Conservation (phyloP, 306 rosid genomes). For the Fragaria ananassa region DNA sequence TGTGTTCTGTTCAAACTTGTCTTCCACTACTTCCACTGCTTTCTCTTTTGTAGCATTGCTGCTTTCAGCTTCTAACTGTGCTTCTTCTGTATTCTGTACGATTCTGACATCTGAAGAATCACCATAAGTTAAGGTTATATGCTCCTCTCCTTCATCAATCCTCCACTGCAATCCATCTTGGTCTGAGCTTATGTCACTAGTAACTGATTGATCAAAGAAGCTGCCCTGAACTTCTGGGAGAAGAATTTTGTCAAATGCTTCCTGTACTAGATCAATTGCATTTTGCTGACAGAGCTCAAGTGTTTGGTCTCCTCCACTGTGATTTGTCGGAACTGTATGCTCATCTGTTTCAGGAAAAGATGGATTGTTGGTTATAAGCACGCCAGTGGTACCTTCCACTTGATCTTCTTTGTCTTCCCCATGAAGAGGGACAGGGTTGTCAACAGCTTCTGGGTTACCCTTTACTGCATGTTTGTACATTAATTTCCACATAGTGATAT, state of each 20-base stretch:
- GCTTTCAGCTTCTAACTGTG: slow-evolving; percentile 17
- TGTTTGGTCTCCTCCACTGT: slow-evolving; percentile 20
- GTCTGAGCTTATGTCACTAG: slow-evolving; percentile 31
- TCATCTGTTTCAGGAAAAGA: slow-evolving; percentile 27
- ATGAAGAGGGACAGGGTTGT: slow-evolving; percentile 29
- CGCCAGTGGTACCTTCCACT: slow-evolving; percentile 24
- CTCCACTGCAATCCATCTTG: slow-evolving; percentile 26
- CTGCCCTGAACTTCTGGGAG: slow-evolving; percentile 60
- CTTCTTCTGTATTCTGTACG: slow-evolving; percentile 18
- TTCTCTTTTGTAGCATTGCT: slow-evolving; percentile 20
- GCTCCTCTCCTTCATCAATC: slow-evolving; percentile 31
- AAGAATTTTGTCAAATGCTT: slow-evolving; percentile 82
- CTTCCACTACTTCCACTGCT: slow-evolving; percentile 26
- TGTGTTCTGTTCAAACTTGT: slow-evolving; percentile 33
- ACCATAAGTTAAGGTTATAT: slow-evolving; percentile 17
- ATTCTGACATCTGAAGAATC: slow-evolving; percentile 26
- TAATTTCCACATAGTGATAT: slow-evolving; percentile 68
- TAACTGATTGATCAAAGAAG: slow-evolving; percentile 24
- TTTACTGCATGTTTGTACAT: slow-evolving; percentile 71
- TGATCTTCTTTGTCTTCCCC: slow-evolving; percentile 35
- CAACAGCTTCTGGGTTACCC: slow-evolving; percentile 28
- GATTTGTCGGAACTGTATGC: slow-evolving; percentile 31
- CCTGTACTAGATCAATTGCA: slow-evolving; percentile 67
- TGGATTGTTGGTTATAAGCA: slow-evolving; percentile 28
- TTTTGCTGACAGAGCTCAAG: slow-evolving; percentile 30